Base-by-base conservation (phyloP, 2,329 filamentous ascomycete genomes). In the Thermoascus crustaceus region DNA sequence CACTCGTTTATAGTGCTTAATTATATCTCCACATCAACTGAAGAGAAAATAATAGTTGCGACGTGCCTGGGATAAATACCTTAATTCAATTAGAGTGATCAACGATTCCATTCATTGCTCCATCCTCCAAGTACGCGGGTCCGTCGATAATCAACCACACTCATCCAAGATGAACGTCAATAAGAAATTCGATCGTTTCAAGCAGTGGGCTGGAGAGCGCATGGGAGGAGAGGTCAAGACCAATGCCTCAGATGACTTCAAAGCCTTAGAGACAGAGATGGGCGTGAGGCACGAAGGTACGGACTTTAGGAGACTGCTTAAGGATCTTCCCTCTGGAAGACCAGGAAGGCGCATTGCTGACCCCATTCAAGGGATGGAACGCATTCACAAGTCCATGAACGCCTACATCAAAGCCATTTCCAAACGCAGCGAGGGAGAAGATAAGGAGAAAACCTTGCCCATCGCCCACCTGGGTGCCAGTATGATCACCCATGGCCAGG, bases 191-290 rank as follows among this genome's bases (percentile, higher is more conserved):
- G 89, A 88, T 66, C 82, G 89, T 56, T 81, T 94, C 71, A 93
- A 89, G 70, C 89, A 96, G 81, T 96, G 89, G 89, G 86, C 88
- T 23, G 86, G 86, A 49, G 89, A 96, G 68, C 85, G 88, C 66
- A 94, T 96, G 85, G 89, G 89, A 51, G 78, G 77, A 46, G 88
- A 95, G 64, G 75, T 80, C 64, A 91, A 87, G 67, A 95, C 89
- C 7, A 78, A 73, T 58, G 78, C 86, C 45, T 83, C 85, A 0
- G 87, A 96, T 34, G 83, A 95, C 54, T 96, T 96, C 74, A 93
- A 85, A 66, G 75, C 76, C 41, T 68, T 96, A 51, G 88, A 96
- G 66, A 71, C 76, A 37, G 89, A 96, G 66, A 96, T 96, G 87
- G 73, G 76, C 39, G 70, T 94, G 52, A 78, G 89, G 44, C 81